These are phyloP conservation scores for Ceraceosorus guamensis DNA, from an alignment of 1,284 basidiomycete species.

Conservation along the genomic window DNA sequence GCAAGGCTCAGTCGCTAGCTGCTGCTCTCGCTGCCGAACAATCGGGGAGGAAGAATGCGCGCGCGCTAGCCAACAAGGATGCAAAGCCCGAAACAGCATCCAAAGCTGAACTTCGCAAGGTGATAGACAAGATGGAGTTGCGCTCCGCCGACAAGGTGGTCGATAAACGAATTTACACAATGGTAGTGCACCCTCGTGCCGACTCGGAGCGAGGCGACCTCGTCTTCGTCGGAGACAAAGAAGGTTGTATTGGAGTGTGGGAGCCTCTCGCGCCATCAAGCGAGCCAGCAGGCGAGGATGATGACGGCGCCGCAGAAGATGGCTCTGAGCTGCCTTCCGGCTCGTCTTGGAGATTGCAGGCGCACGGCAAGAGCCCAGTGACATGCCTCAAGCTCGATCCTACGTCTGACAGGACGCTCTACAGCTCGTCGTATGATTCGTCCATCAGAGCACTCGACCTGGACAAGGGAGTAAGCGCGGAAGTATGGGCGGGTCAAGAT, in stretches of 20 bases:
- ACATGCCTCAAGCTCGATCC: slow-evolving; percentile 44
- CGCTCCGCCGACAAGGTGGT: slow-evolving; percentile 29
- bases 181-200: slow-evolving; percentile 34
- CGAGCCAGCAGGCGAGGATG: slow-evolving; percentile 7
- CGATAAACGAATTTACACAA: slow-evolving; percentile 33
- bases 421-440: slow-evolving; percentile 37
- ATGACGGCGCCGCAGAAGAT: slow-evolving; percentile 18
- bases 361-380: slow-evolving; percentile 33
- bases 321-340: slow-evolving; percentile 16
- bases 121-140: slow-evolving; percentile 36
- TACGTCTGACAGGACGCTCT: slow-evolving; percentile 23
- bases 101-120: slow-evolving; percentile 18
- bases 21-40: slow-evolving; percentile 12
- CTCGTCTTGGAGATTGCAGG: slow-evolving; percentile 29
- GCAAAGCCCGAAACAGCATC: slow-evolving; percentile 7
- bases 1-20: slow-evolving; percentile 13
- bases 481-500: slow-evolving; percentile 26
- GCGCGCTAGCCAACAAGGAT: slow-evolving; percentile 1
- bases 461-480: slow-evolving; percentile 16
- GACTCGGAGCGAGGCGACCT: slow-evolving; percentile 29
- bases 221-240: slow-evolving; percentile 43
- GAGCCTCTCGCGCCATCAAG: slow-evolving; percentile 21
- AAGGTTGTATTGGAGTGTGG: slow-evolving; percentile 42
- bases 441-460: slow-evolving; percentile 37
- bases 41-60: slow-evolving; percentile 14